Evolutionary conservation across 768 basidiomycete genomes (phyloP).

Genomic region (Pleurotus ostreatus): DNA sequence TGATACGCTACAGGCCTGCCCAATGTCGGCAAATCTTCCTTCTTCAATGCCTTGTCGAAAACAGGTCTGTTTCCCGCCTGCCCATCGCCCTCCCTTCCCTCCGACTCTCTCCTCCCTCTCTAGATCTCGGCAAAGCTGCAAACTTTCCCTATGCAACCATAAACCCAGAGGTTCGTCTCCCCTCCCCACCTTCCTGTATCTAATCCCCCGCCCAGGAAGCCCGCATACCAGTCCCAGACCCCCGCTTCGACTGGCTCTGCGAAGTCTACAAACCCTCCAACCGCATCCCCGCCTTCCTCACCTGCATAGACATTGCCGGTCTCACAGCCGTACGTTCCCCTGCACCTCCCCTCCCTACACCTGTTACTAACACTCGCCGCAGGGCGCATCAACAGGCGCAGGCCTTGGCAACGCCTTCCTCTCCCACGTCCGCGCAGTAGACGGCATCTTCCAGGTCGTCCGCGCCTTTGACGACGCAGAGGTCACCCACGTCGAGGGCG

Average conservation of each 20-base stretch:
- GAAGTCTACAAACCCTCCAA: constrained; percentile 86
- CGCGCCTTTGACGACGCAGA: constrained; percentile 99
- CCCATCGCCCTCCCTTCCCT: background rate
- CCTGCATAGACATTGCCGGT: constrained; percentile 98
- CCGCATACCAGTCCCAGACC: constrained; percentile 92
- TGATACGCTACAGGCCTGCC: constrained; percentile 59
- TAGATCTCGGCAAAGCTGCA: constrained; percentile 89
- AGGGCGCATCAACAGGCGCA: constrained; percentile 97
- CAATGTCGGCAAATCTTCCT: constrained; percentile 98
- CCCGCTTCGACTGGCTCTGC: constrained; percentile 92
- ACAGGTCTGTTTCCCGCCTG: constrained; percentile 52
- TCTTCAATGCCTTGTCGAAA: constrained; percentile 94
- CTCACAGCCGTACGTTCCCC: constrained; percentile 72
- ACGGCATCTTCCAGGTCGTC: constrained; percentile 98
- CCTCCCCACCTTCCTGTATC: background rate
- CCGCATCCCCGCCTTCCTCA: constrained; percentile 89
- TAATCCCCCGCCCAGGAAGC: constrained; percentile 49
- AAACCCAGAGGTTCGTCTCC: constrained; percentile 63
- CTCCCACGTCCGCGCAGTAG: constrained; percentile 95
- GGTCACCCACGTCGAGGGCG: constrained; percentile 98
- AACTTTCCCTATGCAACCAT: constrained; percentile 97
- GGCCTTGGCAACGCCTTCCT: constrained; percentile 97
- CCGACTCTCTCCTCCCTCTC: constrained; percentile 11
- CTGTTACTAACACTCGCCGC: constrained; percentile 3
- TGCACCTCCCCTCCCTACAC: background rate